Percentiles rank a stretch among this genome's conserved stretches.
Conservation (phyloP, 2,329 filamentous ascomycete genomes). For the Myriosclerotinia scirpicola region DNA sequence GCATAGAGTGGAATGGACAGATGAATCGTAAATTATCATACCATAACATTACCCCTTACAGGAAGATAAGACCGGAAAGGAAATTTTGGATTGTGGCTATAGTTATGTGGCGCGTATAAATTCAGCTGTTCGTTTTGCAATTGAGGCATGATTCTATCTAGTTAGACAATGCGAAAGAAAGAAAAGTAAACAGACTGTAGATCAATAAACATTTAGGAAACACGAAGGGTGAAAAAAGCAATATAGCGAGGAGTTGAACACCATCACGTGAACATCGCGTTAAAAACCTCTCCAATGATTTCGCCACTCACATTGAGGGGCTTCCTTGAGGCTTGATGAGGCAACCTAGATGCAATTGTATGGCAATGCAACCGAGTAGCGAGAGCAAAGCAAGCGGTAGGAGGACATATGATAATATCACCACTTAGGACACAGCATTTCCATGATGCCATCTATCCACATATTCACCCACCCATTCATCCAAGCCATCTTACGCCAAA, state of each 20-base stretch:
- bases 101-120: constrained; percentile 3
- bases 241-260: neutral
- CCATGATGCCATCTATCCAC: neutral
- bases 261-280: neutral
- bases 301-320: neutral
- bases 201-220: neutral
- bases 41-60: neutral
- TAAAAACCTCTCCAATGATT: neutral
- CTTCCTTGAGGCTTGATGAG: neutral
- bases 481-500: neutral
- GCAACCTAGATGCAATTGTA: neutral
- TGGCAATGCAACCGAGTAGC: neutral
- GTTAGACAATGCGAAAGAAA: neutral
- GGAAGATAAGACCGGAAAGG: neutral
- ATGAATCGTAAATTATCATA: neutral
- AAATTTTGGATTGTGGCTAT: neutral
- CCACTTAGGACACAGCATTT: neutral
- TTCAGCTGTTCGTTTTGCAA: constrained; percentile 5
- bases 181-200: neutral
- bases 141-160: neutral
- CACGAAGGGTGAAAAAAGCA: neutral
- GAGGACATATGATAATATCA: neutral
- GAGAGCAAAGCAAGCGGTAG: neutral
- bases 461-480: too few relatives aligned
- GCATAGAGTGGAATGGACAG: constrained; percentile 1